phyloP scores from a whole-genome alignment of 2,329 filamentous ascomycete genomes.

The Myriosclerotinia duriaeana region DNA sequence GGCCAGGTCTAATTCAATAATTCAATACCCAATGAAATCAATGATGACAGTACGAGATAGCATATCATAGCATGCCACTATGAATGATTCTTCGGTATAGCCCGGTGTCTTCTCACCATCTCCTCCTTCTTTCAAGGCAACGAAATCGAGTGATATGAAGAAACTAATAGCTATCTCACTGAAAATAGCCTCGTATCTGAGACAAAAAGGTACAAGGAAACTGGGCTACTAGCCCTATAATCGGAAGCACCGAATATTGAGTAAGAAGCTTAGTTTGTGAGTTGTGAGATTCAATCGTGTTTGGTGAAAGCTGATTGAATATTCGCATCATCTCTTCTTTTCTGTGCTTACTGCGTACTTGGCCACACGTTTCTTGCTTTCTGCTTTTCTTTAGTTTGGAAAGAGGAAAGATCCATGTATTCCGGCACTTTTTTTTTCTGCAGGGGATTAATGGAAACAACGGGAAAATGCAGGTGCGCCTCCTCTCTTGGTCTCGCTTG shows the following conservation, averaged over 20 bases:
- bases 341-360: background rate
- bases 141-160: background rate
- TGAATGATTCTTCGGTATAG: constrained; percentile 13
- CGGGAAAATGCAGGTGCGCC: constrained; percentile 3
- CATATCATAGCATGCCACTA: constrained; percentile 6
- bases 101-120: background rate
- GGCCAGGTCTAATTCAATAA: background rate
- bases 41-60: background rate
- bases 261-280: constrained; percentile 1
- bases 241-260: constrained; percentile 8
- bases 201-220: constrained; percentile 3
- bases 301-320: background rate
- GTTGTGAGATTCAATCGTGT: constrained; percentile 1
- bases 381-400: background rate
- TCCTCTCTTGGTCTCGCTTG: constrained; percentile 5
- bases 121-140: background rate
- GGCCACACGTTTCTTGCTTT: background rate
- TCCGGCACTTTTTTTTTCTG: background rate
- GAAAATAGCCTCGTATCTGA: constrained; percentile 1
- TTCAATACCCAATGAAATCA: background rate
- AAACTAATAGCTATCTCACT: background rate
- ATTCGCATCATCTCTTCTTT: background rate
- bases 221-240: background rate
- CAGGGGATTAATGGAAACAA: background rate
- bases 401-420: background rate